Conservation (phyloP, 2,329 filamentous ascomycete genomes). For the Pestalotiopsis fici region DNA sequence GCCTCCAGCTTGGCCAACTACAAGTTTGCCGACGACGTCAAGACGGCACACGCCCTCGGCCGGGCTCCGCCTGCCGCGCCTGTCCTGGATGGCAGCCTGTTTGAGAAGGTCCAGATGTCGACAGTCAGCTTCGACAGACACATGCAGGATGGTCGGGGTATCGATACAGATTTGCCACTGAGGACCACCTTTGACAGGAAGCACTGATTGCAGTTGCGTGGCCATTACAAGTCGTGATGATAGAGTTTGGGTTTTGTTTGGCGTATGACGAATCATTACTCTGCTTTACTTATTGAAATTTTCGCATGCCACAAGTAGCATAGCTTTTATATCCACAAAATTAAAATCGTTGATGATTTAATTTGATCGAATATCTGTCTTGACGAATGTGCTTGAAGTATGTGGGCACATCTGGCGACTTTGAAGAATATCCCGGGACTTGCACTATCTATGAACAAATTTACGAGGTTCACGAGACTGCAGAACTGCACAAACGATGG, state of each 20-base stretch:
- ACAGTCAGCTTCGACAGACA: conserved; percentile 42
- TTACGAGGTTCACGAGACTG: too few species aligned
- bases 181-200: conserved; percentile 29
- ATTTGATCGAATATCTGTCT: too few species aligned
- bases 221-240: neutral
- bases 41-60: conserved; percentile 30
- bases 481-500: too few species aligned
- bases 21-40: conserved; percentile 29
- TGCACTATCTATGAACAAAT: too few species aligned
- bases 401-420: too few species aligned
- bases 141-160: conserved; percentile 40
- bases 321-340: too few species aligned
- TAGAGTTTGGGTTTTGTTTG: neutral
- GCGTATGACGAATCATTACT: neutral
- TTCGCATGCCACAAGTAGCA: neutral
- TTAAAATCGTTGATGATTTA: too few species aligned
- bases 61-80: conserved; percentile 35
- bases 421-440: too few species aligned
- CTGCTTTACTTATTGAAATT: neutral
- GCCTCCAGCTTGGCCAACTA: conserved; percentile 37
- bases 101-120: conserved; percentile 44
- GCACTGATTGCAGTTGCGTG: neutral
- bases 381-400: too few species aligned
- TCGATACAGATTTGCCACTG: conserved; percentile 33
- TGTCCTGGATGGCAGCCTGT: conserved; percentile 35